A percentile compares a stretch with the other conserved stretches of the same genome.
Evolutionary conservation across 2,329 filamentous ascomycete species (phyloP).

Genomic region (Chaetomium globosum): DNA sequence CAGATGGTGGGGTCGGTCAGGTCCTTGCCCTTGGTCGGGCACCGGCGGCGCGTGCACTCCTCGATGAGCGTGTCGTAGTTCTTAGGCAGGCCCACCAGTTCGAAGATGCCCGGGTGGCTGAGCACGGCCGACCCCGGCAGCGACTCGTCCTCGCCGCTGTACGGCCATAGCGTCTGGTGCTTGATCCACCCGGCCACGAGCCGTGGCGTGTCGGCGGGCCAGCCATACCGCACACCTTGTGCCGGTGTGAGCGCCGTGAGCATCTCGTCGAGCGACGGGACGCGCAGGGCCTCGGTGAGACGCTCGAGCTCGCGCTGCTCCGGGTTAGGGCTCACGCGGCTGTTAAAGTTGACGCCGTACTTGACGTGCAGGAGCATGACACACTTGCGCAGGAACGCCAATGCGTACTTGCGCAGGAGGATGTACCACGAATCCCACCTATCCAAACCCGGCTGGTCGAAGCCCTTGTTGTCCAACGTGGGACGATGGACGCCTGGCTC

Average conservation of each 20-base stretch:
- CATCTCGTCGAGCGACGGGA: conserved; percentile 80
- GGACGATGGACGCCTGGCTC: conserved; percentile 38
- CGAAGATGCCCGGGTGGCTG: conserved; percentile 88
- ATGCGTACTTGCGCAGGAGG: conserved; percentile 77
- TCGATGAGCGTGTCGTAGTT: conserved; percentile 93
- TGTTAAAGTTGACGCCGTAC: conserved; percentile 84
- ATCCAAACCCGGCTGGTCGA: conserved; percentile 59
- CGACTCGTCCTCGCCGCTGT: conserved; percentile 24
- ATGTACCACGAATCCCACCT: conserved; percentile 58
- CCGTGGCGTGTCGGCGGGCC: conserved; percentile 50
- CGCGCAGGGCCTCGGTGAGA: conserved; percentile 71
- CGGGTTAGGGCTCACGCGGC: conserved; percentile 62
- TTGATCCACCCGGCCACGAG: conserved; percentile 73
- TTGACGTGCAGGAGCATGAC: conserved; percentile 83
- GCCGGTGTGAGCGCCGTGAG: conserved; percentile 60
- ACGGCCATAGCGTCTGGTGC: conserved; percentile 56
- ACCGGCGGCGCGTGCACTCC: conserved; percentile 80
- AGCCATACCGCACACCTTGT: conserved; percentile 50
- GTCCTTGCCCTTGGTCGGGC: conserved; percentile 88
- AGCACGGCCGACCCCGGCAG: conserved; percentile 51
- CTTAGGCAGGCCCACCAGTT: conserved; percentile 87
- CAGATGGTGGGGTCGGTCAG: conserved; percentile 89
- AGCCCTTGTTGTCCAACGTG: conserved; percentile 49
- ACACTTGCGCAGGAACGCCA: conserved; percentile 86
- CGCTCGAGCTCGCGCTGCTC: conserved; percentile 79